Evolutionary conservation across 768 basidiomycete species (phyloP), one percentile per base, ranked within the genome.

Genomic region (Gyrodon lividus): DNA sequence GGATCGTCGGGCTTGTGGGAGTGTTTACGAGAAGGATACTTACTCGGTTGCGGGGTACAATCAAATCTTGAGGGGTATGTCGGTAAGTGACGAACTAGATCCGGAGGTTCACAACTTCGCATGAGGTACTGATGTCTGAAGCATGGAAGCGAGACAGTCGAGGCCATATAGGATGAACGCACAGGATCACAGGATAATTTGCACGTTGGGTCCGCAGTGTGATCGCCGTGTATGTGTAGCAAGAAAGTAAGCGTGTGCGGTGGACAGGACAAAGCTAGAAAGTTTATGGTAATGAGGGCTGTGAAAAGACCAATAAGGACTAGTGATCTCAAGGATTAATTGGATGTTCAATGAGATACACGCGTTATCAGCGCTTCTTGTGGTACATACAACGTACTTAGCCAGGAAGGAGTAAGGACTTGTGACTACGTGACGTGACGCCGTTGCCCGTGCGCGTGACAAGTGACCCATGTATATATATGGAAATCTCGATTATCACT

Each of bases 401-500:
- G n/a, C n/a, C n/a, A n/a, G n/a, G n/a, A n/a, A n/a, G n/a, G n/a
- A n/a, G n/a, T n/a, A n/a, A n/a, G n/a, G 26, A 8, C 34, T 13
- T 19, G 44, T 46, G 34, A 37, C 24, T 5, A 12, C 7, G 46
- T 47, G 46, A 38, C 44, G 51, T 52, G 45, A 46, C 44, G n/a
- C 26, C 9, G 45, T 46, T 22, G 42, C 46, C 14, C 4, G 17
- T 42, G 23, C 28, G 16, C 17, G 52, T 62, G 63, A 65, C 62
- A 47, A 45, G 58, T 60, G 58, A 63, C 63, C 19, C 22, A 17
- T 16, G 22, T 35, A 16, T 67, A 67, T 66, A 66, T 68, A 68
- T 68, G 66, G 68, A 43, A 63, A 70, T 68, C 58, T 61, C 63
- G 66, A 68, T 68, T 68, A 68, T 68, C 66, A 48, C 55, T 26